These are phyloP conservation scores for Sarocladiaceae sp. DNA, from an alignment of 2,329 filamentous ascomycete genomes.

Conservation along the genomic window DNA sequence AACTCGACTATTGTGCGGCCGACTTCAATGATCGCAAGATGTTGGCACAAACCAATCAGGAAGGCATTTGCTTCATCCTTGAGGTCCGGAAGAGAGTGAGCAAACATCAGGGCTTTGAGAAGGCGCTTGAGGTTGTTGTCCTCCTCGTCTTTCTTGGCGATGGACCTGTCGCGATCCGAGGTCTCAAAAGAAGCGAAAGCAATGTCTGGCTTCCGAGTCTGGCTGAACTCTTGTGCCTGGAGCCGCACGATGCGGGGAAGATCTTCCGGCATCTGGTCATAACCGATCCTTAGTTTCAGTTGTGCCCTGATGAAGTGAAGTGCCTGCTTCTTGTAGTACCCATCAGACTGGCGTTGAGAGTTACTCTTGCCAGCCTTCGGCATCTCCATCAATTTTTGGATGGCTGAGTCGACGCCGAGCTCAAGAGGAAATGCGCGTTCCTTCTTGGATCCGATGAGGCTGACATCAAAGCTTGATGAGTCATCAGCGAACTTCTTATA, in stretches of 20 bases:
- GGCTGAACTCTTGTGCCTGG: constrained; percentile 73
- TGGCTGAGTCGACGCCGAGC: constrained; percentile 81
- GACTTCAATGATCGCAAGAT: constrained; percentile 86
- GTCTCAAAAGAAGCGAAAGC: constrained; percentile 65
- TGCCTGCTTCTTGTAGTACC: constrained; percentile 89
- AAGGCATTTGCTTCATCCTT: constrained; percentile 69
- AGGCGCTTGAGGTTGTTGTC: constrained; percentile 78
- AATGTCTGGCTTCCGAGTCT: constrained; percentile 63
- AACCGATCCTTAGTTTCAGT: constrained; percentile 82
- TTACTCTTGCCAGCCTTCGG: constrained; percentile 54
- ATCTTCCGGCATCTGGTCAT: constrained; percentile 83
- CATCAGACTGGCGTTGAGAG: constrained; percentile 59
- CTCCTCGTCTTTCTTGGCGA: constrained; percentile 79
- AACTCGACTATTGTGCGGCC: constrained; percentile 75
- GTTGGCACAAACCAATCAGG: constrained; percentile 73
- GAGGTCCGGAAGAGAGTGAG: constrained; percentile 75
- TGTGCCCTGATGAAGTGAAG: constrained; percentile 83
- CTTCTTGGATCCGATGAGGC: constrained; percentile 81
- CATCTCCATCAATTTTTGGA: constrained; percentile 77
- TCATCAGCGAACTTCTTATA: constrained; percentile 88
- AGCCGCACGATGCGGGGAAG: constrained; percentile 77
- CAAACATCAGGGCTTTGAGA: constrained; percentile 82
- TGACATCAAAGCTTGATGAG: constrained; percentile 76
- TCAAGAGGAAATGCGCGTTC: constrained; percentile 83
- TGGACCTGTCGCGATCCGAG: constrained; percentile 74